Evolutionary conservation across 768 basidiomycete genomes (phyloP), one percentile per base, ranked within the genome.

Genomic region (Cystobasidiopsis lactophilus): DNA sequence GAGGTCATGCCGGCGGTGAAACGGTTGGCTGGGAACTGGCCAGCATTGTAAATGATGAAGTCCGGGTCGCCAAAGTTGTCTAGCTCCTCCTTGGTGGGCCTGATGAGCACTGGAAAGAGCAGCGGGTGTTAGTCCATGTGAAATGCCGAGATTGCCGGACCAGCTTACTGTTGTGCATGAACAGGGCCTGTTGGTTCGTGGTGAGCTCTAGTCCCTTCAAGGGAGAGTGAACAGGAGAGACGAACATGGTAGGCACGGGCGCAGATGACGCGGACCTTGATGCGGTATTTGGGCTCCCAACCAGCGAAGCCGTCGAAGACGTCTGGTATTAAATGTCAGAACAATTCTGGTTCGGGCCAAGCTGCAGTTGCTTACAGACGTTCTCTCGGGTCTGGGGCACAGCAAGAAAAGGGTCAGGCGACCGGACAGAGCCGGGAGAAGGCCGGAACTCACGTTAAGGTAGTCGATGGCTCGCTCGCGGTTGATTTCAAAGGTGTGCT

Each of bases 1-100:
- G 88, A 93, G 57, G 85, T 91, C 93, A 96, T 96, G 69, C 93
- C 93, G 73, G 93, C 86, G 56, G 93, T 98, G 76, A 96, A 96
- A 40, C 93, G 82, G 69, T 98, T 98, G 61, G 93, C 93, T 14
- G 93, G 91, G 80, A 98, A 96, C 68, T 95, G 89, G 58, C 93
- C 93, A 43, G 93, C 93, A 69, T 96, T 96, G 77, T 96, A 95
- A 69, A 98, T 95, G 71, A 59, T 93, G 69, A 98, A 98, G 65
- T 98, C 93, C 41, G 93, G 93, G 64, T 91, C 85, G 65, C 91
- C 93, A 66, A 93, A 98, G 65, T 80, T 74, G 57, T 77, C 78
- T 39, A 98, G 77, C 69, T 98, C 88, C 61, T 89, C 83, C 52
- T 83, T 78, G 4, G 89, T 91, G 39, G 93, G 93, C 53, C 93